phyloP scores from a whole-genome alignment of 306 rosid genomes.

The Luffa acutangula region DNA sequence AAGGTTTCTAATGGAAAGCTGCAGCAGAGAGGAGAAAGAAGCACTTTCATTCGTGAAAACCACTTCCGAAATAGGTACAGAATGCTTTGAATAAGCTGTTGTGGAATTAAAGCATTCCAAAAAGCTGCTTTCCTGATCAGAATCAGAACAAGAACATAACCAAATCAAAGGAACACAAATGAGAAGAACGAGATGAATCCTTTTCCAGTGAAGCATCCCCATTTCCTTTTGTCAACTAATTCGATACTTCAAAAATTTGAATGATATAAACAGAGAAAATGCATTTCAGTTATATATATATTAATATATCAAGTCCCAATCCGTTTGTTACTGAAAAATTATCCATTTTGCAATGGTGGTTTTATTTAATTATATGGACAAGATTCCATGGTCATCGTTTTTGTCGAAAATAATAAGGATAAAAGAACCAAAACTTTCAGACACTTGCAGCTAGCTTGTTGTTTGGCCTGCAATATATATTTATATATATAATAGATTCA shows the following conservation, averaged over 20 bases:
- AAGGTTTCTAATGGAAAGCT: background rate
- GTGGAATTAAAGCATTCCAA: background rate
- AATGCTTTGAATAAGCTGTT: background rate
- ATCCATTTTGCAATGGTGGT: background rate
- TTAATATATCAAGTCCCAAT: background rate
- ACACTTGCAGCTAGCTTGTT: background rate
- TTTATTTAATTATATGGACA: background rate
- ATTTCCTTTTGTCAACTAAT: background rate
- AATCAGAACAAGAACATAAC: background rate
- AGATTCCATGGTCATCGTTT: background rate
- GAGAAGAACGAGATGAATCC: background rate
- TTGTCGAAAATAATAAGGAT: background rate
- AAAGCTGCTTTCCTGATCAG: background rate
- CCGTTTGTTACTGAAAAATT: background rate
- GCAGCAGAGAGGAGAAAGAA: background rate
- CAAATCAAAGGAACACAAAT: background rate
- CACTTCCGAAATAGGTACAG: background rate
- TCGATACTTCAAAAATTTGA: background rate
- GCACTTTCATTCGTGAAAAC: constrained; percentile 3
- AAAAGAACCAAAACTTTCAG: background rate
- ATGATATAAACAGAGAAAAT: background rate
- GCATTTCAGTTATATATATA: background rate
- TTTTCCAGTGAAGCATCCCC: background rate
- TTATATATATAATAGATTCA: background rate
- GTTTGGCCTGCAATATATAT: constrained; percentile 1